Conservation (phyloP, 805 yeast species). For the Spathaspora passalidarum region DNA sequence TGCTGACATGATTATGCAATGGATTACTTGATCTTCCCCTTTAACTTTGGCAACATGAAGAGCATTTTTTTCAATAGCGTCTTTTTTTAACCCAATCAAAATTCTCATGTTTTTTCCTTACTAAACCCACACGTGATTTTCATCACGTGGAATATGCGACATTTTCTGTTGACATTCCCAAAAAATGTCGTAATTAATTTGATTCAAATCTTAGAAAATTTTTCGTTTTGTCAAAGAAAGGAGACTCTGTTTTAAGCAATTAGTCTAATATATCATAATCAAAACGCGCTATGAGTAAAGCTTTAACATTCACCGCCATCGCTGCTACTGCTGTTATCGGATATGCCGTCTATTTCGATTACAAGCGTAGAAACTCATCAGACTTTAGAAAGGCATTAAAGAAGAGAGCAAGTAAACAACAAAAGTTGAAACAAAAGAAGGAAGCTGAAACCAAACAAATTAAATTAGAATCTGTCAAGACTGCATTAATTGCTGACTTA, state of each 20-base stretch:
- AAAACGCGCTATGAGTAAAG: conserved; percentile 8
- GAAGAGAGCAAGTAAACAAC: conserved; percentile 59
- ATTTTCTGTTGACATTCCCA: neutral
- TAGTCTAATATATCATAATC: too few relatives aligned
- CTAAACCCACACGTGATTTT: neutral
- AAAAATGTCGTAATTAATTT: neutral
- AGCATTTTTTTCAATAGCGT: neutral
- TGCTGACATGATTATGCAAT: neutral
- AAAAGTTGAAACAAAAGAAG: conserved; percentile 30
- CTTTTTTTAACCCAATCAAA: neutral
- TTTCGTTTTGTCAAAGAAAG: too few relatives aligned
- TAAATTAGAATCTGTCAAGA: conserved; percentile 58
- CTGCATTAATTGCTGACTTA: conserved; percentile 62
- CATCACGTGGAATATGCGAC: neutral
- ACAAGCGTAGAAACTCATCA: conserved; percentile 77
- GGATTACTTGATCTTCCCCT: neutral
- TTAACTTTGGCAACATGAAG: neutral
- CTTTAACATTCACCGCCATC: conserved; percentile 33
- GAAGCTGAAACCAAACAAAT: conserved; percentile 44
- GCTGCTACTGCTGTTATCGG: conserved; percentile 59
- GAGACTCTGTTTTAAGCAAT: too few relatives aligned
- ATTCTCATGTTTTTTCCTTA: neutral
- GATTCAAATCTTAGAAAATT: neutral
- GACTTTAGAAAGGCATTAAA: conserved; percentile 78
- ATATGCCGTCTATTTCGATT: conserved; percentile 88